A percentile compares a stretch with the other conserved stretches of the same genome.
Evolutionary conservation across 2,329 filamentous ascomycete genomes (phyloP).

Genomic region (Penicillium capsulatum): DNA sequence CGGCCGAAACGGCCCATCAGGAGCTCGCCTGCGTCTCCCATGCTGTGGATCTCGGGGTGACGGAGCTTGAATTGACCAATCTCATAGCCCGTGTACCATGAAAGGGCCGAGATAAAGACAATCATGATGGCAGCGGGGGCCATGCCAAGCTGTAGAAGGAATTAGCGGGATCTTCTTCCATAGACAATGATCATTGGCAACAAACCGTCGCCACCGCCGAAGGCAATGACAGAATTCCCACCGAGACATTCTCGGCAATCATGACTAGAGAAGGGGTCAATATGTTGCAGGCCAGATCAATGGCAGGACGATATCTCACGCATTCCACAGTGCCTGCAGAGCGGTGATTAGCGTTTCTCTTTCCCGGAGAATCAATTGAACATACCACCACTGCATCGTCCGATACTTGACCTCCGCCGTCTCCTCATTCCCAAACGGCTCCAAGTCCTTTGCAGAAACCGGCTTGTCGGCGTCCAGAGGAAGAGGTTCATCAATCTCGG

Average conservation of each 20-base stretch:
- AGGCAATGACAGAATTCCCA: slow-evolving; percentile 56
- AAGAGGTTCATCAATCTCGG: slow-evolving; percentile 7
- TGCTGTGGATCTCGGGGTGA: slow-evolving; percentile 59
- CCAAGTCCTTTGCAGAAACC: slow-evolving; percentile 19
- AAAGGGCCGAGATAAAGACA: slow-evolving; percentile 50
- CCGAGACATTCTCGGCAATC: slow-evolving; percentile 57
- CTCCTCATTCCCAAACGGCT: slow-evolving; percentile 40
- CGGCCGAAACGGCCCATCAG: slow-evolving; percentile 60
- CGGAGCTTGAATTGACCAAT: slow-evolving; percentile 56
- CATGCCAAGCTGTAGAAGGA: too few relatives aligned
- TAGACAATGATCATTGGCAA: too few relatives aligned
- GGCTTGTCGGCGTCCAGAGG: slow-evolving; percentile 17
- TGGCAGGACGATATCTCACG: too few relatives aligned
- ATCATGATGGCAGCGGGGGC: slow-evolving; percentile 51
- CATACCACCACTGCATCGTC: slow-evolving; percentile 46
- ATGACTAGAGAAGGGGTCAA: slow-evolving; percentile 43
- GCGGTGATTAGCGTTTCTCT: slow-evolving; percentile 6
- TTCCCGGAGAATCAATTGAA: not conserved
- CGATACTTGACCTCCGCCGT: slow-evolving; percentile 47
- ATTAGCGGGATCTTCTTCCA: too few relatives aligned
- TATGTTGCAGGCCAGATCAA: too few relatives aligned
- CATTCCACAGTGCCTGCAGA: slow-evolving; percentile 15
- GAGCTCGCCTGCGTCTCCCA: slow-evolving; percentile 63
- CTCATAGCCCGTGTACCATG: slow-evolving; percentile 58
- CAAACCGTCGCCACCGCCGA: slow-evolving; percentile 52